These are phyloP conservation scores for Nadsonia commutata DNA, from an alignment of 1,139 yeast genomes.

Conservation along the genomic window DNA sequence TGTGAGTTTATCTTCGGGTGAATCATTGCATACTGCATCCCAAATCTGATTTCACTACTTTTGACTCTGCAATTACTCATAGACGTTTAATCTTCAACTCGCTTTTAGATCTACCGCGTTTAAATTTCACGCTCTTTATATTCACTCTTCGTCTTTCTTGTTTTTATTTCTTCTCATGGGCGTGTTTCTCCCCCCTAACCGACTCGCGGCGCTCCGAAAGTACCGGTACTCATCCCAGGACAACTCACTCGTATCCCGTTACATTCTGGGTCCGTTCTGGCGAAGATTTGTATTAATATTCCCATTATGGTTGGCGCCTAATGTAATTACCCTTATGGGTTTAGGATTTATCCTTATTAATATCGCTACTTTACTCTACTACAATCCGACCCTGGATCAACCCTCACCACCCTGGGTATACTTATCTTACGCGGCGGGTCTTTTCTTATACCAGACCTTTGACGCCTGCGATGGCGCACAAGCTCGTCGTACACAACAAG, in stretches of 20 bases:
- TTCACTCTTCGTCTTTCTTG: too few species aligned
- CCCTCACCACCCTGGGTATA: constrained; percentile 71
- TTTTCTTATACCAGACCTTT: constrained; percentile 85
- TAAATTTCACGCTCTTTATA: too few species aligned
- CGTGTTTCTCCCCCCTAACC: background rate
- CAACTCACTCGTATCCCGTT: constrained; percentile 61
- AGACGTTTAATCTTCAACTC: too few species aligned
- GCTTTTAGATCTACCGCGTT: too few species aligned
- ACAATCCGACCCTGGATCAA: constrained; percentile 51
- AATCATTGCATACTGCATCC: too few species aligned
- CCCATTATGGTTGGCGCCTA: constrained; percentile 83
- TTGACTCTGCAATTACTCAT: too few species aligned
- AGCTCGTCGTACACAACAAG: constrained; percentile 82
- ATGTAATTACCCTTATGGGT: constrained; percentile 70
- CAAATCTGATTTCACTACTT: too few species aligned
- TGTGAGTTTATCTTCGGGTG: too few species aligned
- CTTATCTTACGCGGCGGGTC: constrained; percentile 63
- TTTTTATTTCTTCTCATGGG: too few species aligned
- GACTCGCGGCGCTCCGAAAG: background rate
- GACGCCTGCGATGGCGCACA: constrained; percentile 96
- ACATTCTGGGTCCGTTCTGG: constrained; percentile 64
- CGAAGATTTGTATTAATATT: constrained; percentile 52
- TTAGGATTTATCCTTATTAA: constrained; percentile 54
- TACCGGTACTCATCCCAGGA: constrained; percentile 55
- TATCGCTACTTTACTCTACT: constrained; percentile 50